Base-by-base conservation (phyloP, 108 stramenopile genomes). In the Schizochytrium sp. region DNA sequence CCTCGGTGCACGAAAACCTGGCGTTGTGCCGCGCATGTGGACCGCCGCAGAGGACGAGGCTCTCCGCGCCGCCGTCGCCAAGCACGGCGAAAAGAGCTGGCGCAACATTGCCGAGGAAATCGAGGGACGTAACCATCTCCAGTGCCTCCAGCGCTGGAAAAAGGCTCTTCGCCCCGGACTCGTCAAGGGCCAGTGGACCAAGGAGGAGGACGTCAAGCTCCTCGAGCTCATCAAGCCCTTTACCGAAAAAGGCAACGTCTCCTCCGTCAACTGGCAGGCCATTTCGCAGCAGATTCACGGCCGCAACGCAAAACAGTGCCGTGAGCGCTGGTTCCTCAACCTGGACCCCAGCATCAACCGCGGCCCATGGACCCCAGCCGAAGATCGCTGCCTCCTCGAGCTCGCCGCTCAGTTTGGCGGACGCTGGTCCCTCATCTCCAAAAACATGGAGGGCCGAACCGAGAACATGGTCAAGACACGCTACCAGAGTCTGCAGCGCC, bases 101-200 rank as follows among this genome's bases (percentile, higher is more conserved):
- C 88, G 88, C 19, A 87, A 55, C 29, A 91, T 91, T 58, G 88
- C 91, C 21, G 89, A 89, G 5, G 72, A 72, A 12, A 60, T 91
- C 25, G 60, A 72, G 16, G 72, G 59, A 5, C 72, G 91, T 4
- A 59, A 89, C 58, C 89, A 91, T 58, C 87, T 91, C 2, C 91
- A 91, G 89, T 91, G 91, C 89, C 89, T 91, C 34, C 91, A 91
- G 60, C 89, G 99, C n/a, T 99, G 99, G 99, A 97, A 98, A 90
- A 99, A 99, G 90, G 99, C 98, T 5, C 96, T 99, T 23, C 95
- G 95, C 51, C 98, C 99, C 4, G 99, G 98, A 58, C 93, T 99
- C 43, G 94, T 98, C 91, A 99, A 99, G 92, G 99, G 99, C 5
- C 97, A 98, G 21, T 98, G 98, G 98, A 98, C 98, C 10, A 88